Base-by-base conservation (phyloP, 1,284 basidiomycete genomes). In the Gymnopus androsaceus region DNA sequence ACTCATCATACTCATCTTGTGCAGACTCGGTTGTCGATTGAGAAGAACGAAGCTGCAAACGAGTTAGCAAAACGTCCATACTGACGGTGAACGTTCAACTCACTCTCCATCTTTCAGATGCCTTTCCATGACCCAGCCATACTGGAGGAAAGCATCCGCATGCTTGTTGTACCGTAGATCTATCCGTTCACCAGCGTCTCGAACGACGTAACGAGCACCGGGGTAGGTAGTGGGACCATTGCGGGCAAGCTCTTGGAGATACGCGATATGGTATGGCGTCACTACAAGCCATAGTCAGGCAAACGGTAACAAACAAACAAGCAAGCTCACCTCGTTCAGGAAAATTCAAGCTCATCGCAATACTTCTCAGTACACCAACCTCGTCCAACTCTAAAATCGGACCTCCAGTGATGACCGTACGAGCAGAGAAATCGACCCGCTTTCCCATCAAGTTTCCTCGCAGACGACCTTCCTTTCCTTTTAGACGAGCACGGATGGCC, bases 1-100 rank as follows among this genome's bases (percentile, higher is more conserved):
- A 72, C 93, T 94, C 97, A 99, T 99, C 97, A 99, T 99, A 80
- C 93, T 96, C 97, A 99, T 99, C 75, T 99, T 99, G 76, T 99
- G 97, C 72, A 99, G 74, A 81, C 88, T 93, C 2, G 97, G 97
- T 69, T 99, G 97, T 61, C 97, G 95, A 73, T 99, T 99, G 81
- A 99, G 99, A 50, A 99, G 76, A 33, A 99, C 93, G 66, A 84
- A 98, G 69, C 93, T 95, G 61, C 48, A 21, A 53, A 57, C 34
- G 2, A 9, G 30, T 33, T 7, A 15, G 33, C 27, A 31, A 36
- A 45, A 36, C 51, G 7, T 21, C 6, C n/a, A 28, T n/a, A n/a
- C n/a, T n/a, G n/a, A n/a, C n/a, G n/a, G n/a, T n/a, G n/a, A n/a
- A n/a, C n/a, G n/a, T n/a, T n/a, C n/a, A n/a, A 85, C 92, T 80